Conservation (phyloP, 1,284 basidiomycete species). For the Anthracocystis walkeri region DNA sequence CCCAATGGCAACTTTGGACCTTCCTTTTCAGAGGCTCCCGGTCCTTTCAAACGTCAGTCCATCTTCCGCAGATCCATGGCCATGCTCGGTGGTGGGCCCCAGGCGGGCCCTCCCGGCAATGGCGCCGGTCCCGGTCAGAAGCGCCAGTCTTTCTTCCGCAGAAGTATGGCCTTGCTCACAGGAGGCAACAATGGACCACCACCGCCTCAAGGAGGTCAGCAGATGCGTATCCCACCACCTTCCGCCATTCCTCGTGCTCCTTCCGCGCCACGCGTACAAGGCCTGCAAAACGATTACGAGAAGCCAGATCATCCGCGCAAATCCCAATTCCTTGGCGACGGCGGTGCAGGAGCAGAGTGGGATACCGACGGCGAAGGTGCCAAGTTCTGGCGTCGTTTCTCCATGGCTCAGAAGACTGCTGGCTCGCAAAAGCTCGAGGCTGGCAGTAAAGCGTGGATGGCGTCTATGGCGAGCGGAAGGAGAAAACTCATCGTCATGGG, state of each 20-base stretch:
- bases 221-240: conserved; percentile 36
- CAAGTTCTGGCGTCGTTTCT: conserved; percentile 64
- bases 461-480: conserved; percentile 30
- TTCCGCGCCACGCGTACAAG: conserved; percentile 47
- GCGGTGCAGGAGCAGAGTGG: conserved; percentile 62
- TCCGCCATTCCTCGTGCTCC: conserved; percentile 25
- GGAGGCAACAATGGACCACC: conserved; percentile 18
- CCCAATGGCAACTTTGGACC: conserved; percentile 31
- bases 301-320: conserved; percentile 58
- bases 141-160: conserved; percentile 52
- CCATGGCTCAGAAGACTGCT: conserved; percentile 51
- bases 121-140: conserved; percentile 21
- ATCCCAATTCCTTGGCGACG: conserved; percentile 57
- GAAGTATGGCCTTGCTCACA: conserved; percentile 58
- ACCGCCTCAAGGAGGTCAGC: conserved; percentile 17
- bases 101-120: conserved; percentile 17
- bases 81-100: conserved; percentile 42
- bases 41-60: conserved; percentile 44
- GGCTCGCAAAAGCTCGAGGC: conserved; percentile 44
- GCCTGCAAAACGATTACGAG: conserved; percentile 49
- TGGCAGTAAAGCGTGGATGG: conserved; percentile 41
- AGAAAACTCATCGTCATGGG: conserved; percentile 53
- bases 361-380: conserved; percentile 59
- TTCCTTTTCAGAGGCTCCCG: conserved; percentile 47
- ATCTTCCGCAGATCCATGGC: conserved; percentile 57